Conservation (phyloP, 805 yeast species). For the Barnettozyma botsteinii region DNA sequence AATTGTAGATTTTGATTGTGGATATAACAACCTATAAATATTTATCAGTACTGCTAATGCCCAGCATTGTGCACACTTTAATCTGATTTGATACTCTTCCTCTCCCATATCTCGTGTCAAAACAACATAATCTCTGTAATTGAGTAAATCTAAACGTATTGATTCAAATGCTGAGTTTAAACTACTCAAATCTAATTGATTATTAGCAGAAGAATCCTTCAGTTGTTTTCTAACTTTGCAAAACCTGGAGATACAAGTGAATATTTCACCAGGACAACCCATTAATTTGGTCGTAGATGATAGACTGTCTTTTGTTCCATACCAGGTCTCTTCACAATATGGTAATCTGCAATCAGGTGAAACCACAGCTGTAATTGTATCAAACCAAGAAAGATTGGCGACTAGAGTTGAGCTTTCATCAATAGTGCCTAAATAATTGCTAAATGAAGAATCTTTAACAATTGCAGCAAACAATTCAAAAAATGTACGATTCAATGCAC, state of each 20-base stretch:
- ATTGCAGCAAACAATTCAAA: slow-evolving; percentile 45
- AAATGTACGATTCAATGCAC: slow-evolving; percentile 44
- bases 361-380: slow-evolving; percentile 48
- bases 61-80: slow-evolving; percentile 56
- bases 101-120: slow-evolving; percentile 14
- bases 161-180: slow-evolving; percentile 26
- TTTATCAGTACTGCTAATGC: slow-evolving; percentile 34
- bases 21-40: slow-evolving; percentile 29
- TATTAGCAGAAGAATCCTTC: slow-evolving; percentile 15
- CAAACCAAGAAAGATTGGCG: slow-evolving; percentile 54
- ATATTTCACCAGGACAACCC: slow-evolving; percentile 59
- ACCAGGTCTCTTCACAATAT: slow-evolving; percentile 47
- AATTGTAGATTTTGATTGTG: slow-evolving; percentile 27
- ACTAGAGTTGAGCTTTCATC: slow-evolving; percentile 45
- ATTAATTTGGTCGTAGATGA: slow-evolving; percentile 48
- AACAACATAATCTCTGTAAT: slow-evolving; percentile 44
- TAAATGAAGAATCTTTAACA: slow-evolving; percentile 41
- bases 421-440: slow-evolving; percentile 36
- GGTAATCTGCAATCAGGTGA: slow-evolving; percentile 55
- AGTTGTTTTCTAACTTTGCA: slow-evolving; percentile 32
- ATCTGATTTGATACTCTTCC: slow-evolving; percentile 33
- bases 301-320: slow-evolving; percentile 37
- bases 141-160: slow-evolving; percentile 32
- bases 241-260: slow-evolving; percentile 39
- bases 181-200: slow-evolving; percentile 6